Evolutionary conservation across 179 eudicot genomes (phyloP), one percentile per base, ranked within the genome.

Genomic region (Silene noctiflora): DNA sequence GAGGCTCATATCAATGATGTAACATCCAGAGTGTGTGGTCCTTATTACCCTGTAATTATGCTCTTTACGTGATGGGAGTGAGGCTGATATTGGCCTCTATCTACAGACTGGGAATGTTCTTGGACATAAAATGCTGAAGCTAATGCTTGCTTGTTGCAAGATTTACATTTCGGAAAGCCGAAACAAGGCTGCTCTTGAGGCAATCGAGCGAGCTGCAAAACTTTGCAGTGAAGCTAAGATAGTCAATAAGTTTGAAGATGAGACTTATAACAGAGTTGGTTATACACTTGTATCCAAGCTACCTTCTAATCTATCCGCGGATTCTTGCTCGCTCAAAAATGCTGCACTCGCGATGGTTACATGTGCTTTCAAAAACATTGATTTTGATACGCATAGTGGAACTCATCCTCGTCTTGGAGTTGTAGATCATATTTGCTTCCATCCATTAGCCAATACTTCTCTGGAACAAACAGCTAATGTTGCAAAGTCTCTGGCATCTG

Each of bases 161-260:
- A 78, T 94, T n/a, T 94, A 90, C 83, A 86, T 92, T 76, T 94
- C 98, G 25, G 97, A 92, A 78, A 90, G 93, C 84, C 84, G 90
- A 75, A 94, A 91, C 82, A 90, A 64, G 83, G 83, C 73, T 59
- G 93, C 94, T 17, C 89, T 92, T 3, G 91, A 87, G 46, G 83
- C 90, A 19, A 88, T 92, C n/a, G 94, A 92, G 80, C 82, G 58
- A 81, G 96, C 91, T 72, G 94, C 89, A 44, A 89, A 84, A 74
- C 79, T 87, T 44, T 84, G 79, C 46, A 86, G 87, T 13, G 84
- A 92, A 71, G 89, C 90, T 60, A 85, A 84, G 20, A 75, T 90
- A 61, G 64, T 91, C 75, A 94, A 89, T 79, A 90, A 87, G 65
- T 92, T 94, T 75, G 90, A 85, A 79, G 98, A 94, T 83, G 92